Evolutionary conservation across 306 rosid genomes (phyloP).

Genomic region (Glycine latifolia): DNA sequence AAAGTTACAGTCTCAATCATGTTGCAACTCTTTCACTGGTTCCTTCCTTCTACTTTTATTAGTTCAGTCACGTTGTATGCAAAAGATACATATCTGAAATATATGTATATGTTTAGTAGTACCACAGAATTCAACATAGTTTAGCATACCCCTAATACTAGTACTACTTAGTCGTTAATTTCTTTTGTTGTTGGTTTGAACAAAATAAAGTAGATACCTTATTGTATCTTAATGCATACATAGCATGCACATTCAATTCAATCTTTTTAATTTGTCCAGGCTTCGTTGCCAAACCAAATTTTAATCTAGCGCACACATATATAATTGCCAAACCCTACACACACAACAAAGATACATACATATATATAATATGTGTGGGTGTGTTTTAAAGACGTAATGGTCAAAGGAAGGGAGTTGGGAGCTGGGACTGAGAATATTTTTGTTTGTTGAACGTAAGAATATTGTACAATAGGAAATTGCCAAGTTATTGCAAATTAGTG

Average conservation of each 20-base stretch:
- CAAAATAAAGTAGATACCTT: not conserved
- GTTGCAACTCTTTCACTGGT: not conserved
- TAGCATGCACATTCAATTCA: not conserved
- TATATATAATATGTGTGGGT: no score
- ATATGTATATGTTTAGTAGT: not conserved
- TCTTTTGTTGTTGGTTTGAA: not conserved
- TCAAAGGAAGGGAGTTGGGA: slow-evolving; percentile 27
- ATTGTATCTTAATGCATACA: not conserved
- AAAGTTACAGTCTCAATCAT: no score
- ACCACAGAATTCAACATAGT: not conserved
- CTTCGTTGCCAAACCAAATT: not conserved
- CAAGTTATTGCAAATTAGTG: not conserved
- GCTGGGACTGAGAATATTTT: not conserved
- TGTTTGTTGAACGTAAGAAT: slow-evolving; percentile 19
- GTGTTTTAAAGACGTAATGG: not conserved
- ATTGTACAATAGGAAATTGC: not conserved
- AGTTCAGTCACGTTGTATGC: not conserved
- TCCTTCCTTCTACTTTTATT: not conserved
- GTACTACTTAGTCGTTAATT: not conserved
- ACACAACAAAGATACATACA: no score
- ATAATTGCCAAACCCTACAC: no score
- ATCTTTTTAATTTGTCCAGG: not conserved
- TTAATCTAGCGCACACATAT: no score
- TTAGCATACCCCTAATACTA: no score
- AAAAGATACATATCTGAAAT: not conserved